Base-by-base conservation (phyloP, 2,329 filamentous ascomycete species). In the Pseudogymnoascus sp. region DNA sequence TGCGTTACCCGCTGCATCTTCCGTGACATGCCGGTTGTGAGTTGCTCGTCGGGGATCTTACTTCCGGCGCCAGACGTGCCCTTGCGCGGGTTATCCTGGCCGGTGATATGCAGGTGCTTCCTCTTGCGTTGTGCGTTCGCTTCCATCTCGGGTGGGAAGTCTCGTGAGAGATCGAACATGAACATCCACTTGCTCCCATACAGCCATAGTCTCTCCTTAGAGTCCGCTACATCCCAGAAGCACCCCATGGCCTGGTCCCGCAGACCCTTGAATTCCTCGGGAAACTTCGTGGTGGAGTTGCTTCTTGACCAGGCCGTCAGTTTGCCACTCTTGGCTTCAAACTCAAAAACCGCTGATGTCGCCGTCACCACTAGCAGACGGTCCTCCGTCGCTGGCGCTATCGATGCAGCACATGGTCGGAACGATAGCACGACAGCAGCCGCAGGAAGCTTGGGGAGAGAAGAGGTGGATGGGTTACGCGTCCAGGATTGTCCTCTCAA, bases 131-230 rank as follows among this genome's bases (percentile, higher is more conserved):
- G 63, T n/a, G 69, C 72, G 23, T 74, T 75, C 3, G 74, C 70
- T 9, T 75, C 72, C 0, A 77, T 73, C n/a, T 62, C 59, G 13
- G 59, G 7, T 23, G 67, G 65, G 59, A 95, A 82, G 73, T 96
- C 88, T 70, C 83, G 83, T 19, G 84, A 83, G 31, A 96, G 78
- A 73, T 97, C 92, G 65, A 99, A 85, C 93, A 97, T 97, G 77
- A 90, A 92, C 23, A 99, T 76, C 82, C 92, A 97, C 1, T 84
- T 87, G 42, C 86, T 84, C 6, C 93, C 93, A 71, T 96, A 97
- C 19, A 97, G 77, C 91, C 93, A 97, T 7, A 93, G 76, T 13
- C 93, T 84, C 56, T 85, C 79, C n/a, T 77, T 77, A 7, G 68
- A 68, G 29, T 73, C 72, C 29, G 80, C 79, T 1, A 88, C 80